phyloP scores from a whole-genome alignment of 225 moss, liverwort and hornwort genomes.

The Thuidium tamariscinum region DNA sequence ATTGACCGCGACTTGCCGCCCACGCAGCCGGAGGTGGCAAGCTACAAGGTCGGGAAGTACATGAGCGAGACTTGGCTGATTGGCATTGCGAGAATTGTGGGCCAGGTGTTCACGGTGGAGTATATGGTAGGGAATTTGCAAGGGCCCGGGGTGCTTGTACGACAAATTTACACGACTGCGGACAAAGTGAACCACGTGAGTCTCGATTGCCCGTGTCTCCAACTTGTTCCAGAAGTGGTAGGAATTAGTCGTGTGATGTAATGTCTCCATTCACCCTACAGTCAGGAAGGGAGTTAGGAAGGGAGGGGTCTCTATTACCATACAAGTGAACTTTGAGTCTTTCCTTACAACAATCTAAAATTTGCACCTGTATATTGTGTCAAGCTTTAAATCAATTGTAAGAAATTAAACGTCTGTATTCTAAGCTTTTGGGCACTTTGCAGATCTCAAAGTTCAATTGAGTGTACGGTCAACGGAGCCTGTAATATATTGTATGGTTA shows the following conservation, averaged over 20 bases:
- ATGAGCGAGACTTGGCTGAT: slow-evolving; percentile 37
- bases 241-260: too few species aligned
- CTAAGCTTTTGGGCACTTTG: not conserved
- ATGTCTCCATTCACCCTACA: not conserved
- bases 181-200: slow-evolving; percentile 1
- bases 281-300: not conserved
- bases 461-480: not conserved
- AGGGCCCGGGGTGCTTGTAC: slow-evolving; percentile 3
- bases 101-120: slow-evolving; percentile 1
- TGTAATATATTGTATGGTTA: not conserved
- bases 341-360: not conserved
- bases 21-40: not conserved
- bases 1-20: slow-evolving; percentile 23
- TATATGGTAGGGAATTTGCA: not conserved
- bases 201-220: not conserved
- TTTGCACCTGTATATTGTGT: not conserved
- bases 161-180: slow-evolving; percentile 4
- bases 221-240: not conserved
- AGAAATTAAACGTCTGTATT: not conserved
- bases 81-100: slow-evolving; percentile 20
- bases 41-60: slow-evolving; percentile 7
- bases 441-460: not conserved
- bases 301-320: not conserved
- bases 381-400: not conserved
- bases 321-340: not conserved